phyloP scores from a whole-genome alignment of 176 grass and related monocot species.

The Phoenix dactylifera region DNA sequence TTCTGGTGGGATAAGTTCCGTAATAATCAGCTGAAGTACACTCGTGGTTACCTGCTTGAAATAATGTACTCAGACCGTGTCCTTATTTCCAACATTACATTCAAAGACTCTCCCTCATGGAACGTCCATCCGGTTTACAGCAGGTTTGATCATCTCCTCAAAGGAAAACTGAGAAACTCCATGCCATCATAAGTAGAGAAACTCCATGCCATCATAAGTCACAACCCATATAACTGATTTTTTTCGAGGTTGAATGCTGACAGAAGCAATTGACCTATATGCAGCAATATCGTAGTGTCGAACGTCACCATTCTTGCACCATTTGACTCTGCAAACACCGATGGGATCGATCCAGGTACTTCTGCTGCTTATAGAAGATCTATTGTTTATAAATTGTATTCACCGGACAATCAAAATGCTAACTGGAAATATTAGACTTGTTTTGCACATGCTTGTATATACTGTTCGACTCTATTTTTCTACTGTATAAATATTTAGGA shows the following conservation, averaged over 20 bases:
- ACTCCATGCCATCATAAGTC: too few relatives aligned
- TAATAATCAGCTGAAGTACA: conserved; percentile 49
- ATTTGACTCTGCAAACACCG: conserved; percentile 64
- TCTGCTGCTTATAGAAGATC: neutral
- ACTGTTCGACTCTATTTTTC: too few relatives aligned
- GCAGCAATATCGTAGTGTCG: conserved; percentile 76
- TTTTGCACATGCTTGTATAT: too few relatives aligned
- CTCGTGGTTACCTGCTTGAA: conserved; percentile 87
- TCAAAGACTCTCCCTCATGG: conserved; percentile 70
- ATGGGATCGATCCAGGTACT: conserved; percentile 85
- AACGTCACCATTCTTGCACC: conserved; percentile 76
- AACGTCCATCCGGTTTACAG: conserved; percentile 88
- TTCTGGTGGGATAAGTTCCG: conserved; percentile 92
- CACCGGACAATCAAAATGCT: too few relatives aligned
- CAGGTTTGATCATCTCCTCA: conserved; percentile 34
- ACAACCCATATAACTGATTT: neutral
- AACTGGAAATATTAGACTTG: too few relatives aligned
- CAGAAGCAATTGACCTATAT: neutral
- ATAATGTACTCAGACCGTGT: conserved; percentile 49
- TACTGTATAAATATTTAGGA: too few relatives aligned
- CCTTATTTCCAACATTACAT: conserved; percentile 77
- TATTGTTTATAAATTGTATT: too few relatives aligned
- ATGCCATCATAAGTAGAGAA: too few relatives aligned
- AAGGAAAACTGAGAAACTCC: too few relatives aligned
- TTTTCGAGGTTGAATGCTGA: neutral